A percentile compares a stretch with the other conserved stretches of the same genome.
phyloP scores from a whole-genome alignment of 2,329 filamentous ascomycete genomes.

The Colletotrichum horii region DNA sequence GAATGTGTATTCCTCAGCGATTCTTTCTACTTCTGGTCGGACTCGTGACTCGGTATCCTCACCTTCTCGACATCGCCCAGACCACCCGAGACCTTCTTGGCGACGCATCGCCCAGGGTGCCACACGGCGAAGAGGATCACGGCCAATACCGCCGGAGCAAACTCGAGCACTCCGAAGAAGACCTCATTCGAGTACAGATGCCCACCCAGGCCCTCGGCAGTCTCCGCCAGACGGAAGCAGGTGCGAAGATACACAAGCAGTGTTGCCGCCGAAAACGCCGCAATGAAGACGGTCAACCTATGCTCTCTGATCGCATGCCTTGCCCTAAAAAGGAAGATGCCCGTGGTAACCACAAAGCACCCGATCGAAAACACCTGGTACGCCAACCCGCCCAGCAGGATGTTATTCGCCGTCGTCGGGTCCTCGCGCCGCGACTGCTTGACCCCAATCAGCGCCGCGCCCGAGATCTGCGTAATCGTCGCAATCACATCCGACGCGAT shows the following conservation, averaged over 20 bases:
- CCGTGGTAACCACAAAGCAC: constrained; percentile 49
- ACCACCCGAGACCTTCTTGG: neutral
- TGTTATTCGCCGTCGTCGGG: constrained; percentile 57
- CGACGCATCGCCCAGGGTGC: constrained; percentile 46
- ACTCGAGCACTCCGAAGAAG: constrained; percentile 60
- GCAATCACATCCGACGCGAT: constrained; percentile 58
- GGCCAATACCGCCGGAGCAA: constrained; percentile 56
- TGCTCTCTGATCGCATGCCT: constrained; percentile 29
- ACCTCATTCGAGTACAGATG: constrained; percentile 53
- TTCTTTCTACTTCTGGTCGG: neutral
- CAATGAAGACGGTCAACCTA: constrained; percentile 43
- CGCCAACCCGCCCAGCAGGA: constrained; percentile 58
- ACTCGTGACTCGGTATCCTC: neutral
- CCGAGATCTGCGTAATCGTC: constrained; percentile 57
- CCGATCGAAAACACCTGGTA: constrained; percentile 60
- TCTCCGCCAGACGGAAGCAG: constrained; percentile 59
- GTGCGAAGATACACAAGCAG: constrained; percentile 58
- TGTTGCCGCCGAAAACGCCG: constrained; percentile 47
- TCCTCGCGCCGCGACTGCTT: constrained; percentile 53
- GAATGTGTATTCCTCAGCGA: neutral
- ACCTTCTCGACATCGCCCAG: neutral
- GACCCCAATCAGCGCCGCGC: constrained; percentile 58
- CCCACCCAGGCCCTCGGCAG: constrained; percentile 51
- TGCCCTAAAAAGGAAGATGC: constrained; percentile 44
- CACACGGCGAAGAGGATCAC: constrained; percentile 48